Percentiles rank a stretch among this genome's conserved stretches.
These are phyloP conservation scores for Colletotrichum graminicola DNA, from an alignment of 2,329 filamentous ascomycete species.

Conservation along the genomic window DNA sequence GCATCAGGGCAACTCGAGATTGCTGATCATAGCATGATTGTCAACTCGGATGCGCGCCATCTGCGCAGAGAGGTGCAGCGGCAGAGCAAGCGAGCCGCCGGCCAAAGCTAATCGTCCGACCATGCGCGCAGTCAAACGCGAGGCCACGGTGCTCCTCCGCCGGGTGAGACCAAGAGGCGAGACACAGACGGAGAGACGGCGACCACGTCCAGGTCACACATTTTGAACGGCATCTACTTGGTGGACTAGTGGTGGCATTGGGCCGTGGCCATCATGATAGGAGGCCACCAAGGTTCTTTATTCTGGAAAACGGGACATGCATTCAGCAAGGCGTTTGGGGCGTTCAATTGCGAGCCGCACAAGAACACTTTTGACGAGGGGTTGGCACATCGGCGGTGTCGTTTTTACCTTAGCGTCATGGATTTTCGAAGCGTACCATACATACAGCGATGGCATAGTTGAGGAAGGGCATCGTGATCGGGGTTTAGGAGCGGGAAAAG, in stretches of 20 bases:
- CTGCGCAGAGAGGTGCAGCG: conserved; percentile 66
- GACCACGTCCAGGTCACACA: neutral
- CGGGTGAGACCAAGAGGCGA: neutral
- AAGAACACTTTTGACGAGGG: neutral
- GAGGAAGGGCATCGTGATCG: neutral
- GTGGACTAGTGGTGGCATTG: too few relatives aligned
- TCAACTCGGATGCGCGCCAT: conserved; percentile 67
- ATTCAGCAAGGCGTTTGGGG: conserved; percentile 36
- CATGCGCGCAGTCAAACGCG: neutral
- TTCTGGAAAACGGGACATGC: conserved; percentile 17
- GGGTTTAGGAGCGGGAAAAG: neutral
- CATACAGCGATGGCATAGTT: neutral
- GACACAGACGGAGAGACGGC: neutral
- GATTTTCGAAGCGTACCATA: neutral
- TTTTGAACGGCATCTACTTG: neutral
- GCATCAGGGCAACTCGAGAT: conserved; percentile 61
- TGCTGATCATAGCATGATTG: conserved; percentile 74
- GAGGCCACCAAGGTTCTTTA: neutral
- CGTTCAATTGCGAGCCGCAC: neutral
- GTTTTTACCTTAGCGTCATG: neutral
- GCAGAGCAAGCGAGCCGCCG: conserved; percentile 56
- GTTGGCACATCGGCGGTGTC: neutral
- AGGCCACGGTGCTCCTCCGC: neutral
- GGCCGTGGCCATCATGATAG: neutral
- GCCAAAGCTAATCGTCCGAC: conserved; percentile 24